These are phyloP conservation scores for Rhypophila decipiens DNA, from an alignment of 495 filamentous ascomycete species.

Conservation along the genomic window DNA sequence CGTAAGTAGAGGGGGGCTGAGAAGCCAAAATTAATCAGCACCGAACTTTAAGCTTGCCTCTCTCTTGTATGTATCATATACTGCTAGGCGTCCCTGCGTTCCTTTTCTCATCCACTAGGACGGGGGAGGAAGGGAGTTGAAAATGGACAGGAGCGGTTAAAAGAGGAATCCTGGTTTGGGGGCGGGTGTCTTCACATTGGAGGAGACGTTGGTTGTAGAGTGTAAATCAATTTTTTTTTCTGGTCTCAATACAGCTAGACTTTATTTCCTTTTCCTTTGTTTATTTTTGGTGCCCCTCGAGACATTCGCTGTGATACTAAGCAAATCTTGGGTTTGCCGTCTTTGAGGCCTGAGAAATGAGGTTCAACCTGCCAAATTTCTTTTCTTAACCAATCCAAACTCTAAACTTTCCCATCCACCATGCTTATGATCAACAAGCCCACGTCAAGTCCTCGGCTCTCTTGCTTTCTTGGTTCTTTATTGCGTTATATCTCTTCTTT, in stretches of 20 bases:
- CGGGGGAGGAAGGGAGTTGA: conserved; percentile 20
- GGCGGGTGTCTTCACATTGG: conserved; percentile 8
- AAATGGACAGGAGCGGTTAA: conserved; percentile 1
- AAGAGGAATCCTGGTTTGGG: conserved; percentile 1
- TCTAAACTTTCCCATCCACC: neutral
- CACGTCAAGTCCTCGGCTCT: neutral
- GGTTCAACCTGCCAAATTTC: neutral
- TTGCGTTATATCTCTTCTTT: neutral
- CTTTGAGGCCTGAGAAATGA: neutral
- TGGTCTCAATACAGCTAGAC: conserved; percentile 28
- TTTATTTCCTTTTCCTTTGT: conserved; percentile 11
- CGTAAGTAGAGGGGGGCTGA: too few relatives aligned
- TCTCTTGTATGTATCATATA: conserved; percentile 40
- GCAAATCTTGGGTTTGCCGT: too few relatives aligned
- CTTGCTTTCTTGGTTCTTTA: too few relatives aligned
- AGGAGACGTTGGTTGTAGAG: conserved; percentile 18
- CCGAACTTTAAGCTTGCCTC: conserved; percentile 23
- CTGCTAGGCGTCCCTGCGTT: conserved; percentile 27
- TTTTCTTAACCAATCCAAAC: too few relatives aligned
- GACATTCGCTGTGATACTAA: too few relatives aligned
- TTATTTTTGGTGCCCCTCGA: neutral
- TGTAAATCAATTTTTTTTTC: conserved; percentile 34
- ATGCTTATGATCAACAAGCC: neutral
- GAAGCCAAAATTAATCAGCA: too few relatives aligned
- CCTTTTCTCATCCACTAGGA: conserved; percentile 29